These are phyloP conservation scores for Sordariomycetes sp. DNA, from an alignment of 2,329 filamentous ascomycete species.

Conservation along the genomic window DNA sequence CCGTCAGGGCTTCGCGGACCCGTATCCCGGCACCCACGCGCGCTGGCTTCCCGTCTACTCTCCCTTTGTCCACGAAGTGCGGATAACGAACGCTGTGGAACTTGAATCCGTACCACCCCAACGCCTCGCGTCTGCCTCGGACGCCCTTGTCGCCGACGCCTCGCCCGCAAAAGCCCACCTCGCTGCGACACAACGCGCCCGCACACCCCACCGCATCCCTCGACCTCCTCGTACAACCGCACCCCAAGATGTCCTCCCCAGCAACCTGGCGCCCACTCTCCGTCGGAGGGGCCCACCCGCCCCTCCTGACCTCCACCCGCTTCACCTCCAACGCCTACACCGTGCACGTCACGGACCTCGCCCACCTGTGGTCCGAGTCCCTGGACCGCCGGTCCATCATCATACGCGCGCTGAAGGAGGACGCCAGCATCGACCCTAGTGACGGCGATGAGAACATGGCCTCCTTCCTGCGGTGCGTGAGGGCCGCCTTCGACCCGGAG, in stretches of 20 bases:
- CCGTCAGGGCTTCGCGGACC: too few relatives aligned
- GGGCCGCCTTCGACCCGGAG: constrained; percentile 36
- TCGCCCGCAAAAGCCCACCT: too few relatives aligned
- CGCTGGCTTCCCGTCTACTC: too few relatives aligned
- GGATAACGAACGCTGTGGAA: too few relatives aligned
- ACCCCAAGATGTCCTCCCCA: background rate
- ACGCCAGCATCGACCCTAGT: constrained; percentile 64
- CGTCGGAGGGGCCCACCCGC: constrained; percentile 25
- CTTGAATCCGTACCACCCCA: too few relatives aligned
- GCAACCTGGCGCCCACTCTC: constrained; percentile 38
- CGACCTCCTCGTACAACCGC: background rate
- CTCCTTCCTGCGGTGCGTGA: constrained; percentile 55
- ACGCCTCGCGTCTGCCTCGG: too few relatives aligned
- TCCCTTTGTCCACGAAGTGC: too few relatives aligned
- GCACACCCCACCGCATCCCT: background rate
- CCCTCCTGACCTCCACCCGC: constrained; percentile 50
- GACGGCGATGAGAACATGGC: constrained; percentile 57
- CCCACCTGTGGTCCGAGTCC: constrained; percentile 60
- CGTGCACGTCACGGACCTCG: constrained; percentile 60
- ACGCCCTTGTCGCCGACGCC: too few relatives aligned
- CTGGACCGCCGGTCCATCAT: constrained; percentile 53
- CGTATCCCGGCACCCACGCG: too few relatives aligned
- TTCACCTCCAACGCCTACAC: constrained; percentile 49
- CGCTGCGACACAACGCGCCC: background rate
- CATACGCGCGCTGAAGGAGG: constrained; percentile 47